Percentiles rank a stretch among this genome's conserved stretches.
These are phyloP conservation scores for Arthrobotrys sphaeroides DNA, from an alignment of 2,329 filamentous ascomycete genomes.

Conservation along the genomic window DNA sequence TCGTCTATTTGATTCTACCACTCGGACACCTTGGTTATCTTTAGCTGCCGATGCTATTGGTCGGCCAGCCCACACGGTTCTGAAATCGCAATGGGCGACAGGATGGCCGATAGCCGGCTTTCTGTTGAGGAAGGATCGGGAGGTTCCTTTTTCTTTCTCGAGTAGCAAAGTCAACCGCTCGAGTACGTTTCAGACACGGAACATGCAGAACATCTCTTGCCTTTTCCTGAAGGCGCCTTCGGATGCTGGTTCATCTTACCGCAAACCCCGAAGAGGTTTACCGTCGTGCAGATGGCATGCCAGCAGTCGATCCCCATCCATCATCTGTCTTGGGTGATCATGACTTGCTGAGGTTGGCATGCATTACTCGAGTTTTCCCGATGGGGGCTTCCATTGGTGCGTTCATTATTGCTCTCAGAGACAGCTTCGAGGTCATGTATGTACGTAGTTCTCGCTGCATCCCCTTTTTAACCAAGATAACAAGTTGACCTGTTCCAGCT, in stretches of 20 bases:
- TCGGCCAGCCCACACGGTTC: too few relatives aligned
- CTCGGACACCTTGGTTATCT: slow-evolving; percentile 51
- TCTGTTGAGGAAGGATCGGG: slow-evolving; percentile 20
- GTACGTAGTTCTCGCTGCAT: slow-evolving; percentile 21
- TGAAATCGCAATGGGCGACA: too few relatives aligned
- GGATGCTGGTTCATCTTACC: slow-evolving; percentile 51
- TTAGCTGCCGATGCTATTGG: slow-evolving; percentile 36
- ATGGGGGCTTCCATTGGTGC: slow-evolving; percentile 47
- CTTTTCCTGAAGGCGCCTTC: slow-evolving; percentile 49
- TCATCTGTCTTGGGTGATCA: slow-evolving; percentile 51
- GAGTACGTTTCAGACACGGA: slow-evolving; percentile 51
- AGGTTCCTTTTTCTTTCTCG: slow-evolving; percentile 28
- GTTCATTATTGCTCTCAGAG: slow-evolving; percentile 33
- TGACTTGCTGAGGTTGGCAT: slow-evolving; percentile 43
- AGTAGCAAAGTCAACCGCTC: slow-evolving; percentile 46
- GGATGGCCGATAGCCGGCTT: slow-evolving; percentile 6
- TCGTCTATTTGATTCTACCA: slow-evolving; percentile 49
- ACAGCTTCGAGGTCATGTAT: slow-evolving; percentile 11
- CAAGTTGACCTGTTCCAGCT: slow-evolving; percentile 43
- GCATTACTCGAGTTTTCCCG: slow-evolving; percentile 55
- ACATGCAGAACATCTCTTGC: slow-evolving; percentile 54
- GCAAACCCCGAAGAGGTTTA: slow-evolving; percentile 42
- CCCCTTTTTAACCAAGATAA: slow-evolving; percentile 54
- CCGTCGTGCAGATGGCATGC: slow-evolving; percentile 36
- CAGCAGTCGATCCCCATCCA: slow-evolving; percentile 39